A percentile compares a stretch with the other conserved stretches of the same genome.
Evolutionary conservation across 2,329 filamentous ascomycete genomes (phyloP).

Genomic region (Rhinocladiella similis): DNA sequence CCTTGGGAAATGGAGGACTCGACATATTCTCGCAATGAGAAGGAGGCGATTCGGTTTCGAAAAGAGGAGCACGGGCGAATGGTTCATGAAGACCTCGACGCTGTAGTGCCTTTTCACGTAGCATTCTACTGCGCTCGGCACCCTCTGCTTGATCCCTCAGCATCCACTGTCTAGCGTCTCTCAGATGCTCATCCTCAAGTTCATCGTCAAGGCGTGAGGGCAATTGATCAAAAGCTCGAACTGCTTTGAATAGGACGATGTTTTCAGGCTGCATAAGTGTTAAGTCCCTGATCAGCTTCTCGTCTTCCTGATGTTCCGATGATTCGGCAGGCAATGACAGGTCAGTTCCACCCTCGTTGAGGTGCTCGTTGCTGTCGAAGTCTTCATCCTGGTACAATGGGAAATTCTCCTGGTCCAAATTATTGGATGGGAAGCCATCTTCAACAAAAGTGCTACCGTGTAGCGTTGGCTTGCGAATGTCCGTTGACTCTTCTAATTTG

Average conservation of each 20-base stretch:
- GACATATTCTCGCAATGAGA: not conserved
- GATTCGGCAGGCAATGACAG: not conserved
- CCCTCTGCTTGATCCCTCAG: slow-evolving; percentile 14
- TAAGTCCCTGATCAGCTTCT: slow-evolving; percentile 1
- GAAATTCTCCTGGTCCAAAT: not conserved
- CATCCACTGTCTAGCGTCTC: slow-evolving; percentile 11
- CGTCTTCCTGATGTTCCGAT: slow-evolving; percentile 5
- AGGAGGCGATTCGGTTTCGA: not conserved
- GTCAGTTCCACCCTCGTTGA: slow-evolving; percentile 8
- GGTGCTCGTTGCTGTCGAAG: not conserved
- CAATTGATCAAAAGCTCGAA: too few species aligned
- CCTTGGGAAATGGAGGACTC: not conserved
- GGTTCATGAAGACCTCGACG: not conserved
- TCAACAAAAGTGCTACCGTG: not conserved
- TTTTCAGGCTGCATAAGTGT: slow-evolving; percentile 3
- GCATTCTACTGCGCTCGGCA: slow-evolving; percentile 10
- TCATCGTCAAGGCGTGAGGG: not conserved
- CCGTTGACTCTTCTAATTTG: too few species aligned
- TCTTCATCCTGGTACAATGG: not conserved
- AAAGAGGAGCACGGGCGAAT: not conserved
- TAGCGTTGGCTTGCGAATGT: too few species aligned
- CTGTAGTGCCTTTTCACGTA: slow-evolving; percentile 5
- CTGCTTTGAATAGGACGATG: not conserved
- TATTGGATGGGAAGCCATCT: not conserved
- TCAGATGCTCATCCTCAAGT: slow-evolving; percentile 1